phyloP scores from a whole-genome alignment of 202 grass and related monocot species.

The Miscanthus sacchariflorus region DNA sequence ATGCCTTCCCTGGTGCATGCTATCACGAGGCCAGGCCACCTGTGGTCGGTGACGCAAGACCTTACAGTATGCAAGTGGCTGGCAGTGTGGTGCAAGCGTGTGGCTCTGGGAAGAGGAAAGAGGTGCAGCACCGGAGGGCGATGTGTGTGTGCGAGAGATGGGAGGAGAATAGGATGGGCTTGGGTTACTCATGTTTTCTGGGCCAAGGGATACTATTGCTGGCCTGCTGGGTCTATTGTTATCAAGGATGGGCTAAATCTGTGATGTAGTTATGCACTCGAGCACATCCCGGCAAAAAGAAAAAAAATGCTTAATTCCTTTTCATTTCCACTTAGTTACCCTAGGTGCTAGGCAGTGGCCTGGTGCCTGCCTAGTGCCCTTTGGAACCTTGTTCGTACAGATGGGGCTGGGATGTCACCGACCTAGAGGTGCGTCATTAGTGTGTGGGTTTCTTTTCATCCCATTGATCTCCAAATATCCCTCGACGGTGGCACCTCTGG shows the following conservation, averaged over 20 bases:
- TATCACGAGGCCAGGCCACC: background rate
- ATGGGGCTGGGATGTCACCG: background rate
- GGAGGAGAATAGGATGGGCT: background rate
- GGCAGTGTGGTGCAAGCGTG: background rate
- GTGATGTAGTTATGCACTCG: background rate
- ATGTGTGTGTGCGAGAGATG: background rate
- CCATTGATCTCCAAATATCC: background rate
- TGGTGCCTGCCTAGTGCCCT: background rate
- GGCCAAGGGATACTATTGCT: background rate
- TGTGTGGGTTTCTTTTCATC: background rate
- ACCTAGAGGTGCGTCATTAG: background rate
- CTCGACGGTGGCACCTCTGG: background rate
- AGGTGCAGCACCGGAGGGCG: background rate
- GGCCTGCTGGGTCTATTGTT: background rate
- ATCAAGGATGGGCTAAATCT: background rate
- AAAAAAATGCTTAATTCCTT: background rate
- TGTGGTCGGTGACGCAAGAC: no score
- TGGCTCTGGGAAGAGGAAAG: background rate
- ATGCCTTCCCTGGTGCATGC: no score
- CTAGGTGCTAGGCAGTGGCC: background rate
- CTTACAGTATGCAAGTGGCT: background rate
- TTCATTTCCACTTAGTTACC: background rate
- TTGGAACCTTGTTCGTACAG: background rate
- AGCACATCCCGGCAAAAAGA: background rate
- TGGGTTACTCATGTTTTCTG: background rate